phyloP scores from a whole-genome alignment of 2,329 filamentous ascomycete genomes.

The Magnaporthales sp. region DNA sequence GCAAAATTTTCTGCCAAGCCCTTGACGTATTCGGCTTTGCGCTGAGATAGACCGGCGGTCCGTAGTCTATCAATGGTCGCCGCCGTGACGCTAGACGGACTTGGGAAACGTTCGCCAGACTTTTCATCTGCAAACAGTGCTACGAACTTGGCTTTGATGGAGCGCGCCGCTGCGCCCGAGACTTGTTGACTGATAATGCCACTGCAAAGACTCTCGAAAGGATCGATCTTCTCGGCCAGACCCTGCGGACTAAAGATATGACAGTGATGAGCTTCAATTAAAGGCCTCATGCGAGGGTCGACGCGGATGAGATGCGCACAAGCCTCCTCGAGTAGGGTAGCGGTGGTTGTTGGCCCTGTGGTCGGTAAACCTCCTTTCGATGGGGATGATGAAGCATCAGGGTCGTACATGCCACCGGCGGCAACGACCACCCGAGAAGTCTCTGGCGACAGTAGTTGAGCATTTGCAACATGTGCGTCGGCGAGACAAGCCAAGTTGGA shows the following conservation, averaged over 20 bases:
- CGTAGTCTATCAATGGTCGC: constrained; percentile 60
- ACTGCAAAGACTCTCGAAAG: constrained; percentile 73
- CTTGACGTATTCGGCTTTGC: constrained; percentile 91
- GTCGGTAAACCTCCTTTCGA: constrained; percentile 29
- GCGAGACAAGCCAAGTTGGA: constrained; percentile 48
- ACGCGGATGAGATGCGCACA: constrained; percentile 63
- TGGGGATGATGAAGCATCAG: constrained; percentile 20
- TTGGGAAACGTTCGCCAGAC: constrained; percentile 50
- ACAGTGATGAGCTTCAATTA: constrained; percentile 71
- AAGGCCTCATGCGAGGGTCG: constrained; percentile 60
- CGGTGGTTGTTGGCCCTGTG: constrained; percentile 45
- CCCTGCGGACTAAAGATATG: constrained; percentile 72
- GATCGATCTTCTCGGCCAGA: constrained; percentile 77
- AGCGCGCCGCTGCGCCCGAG: constrained; percentile 80
- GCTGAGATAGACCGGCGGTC: constrained; percentile 79
- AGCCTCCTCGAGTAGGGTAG: constrained; percentile 66
- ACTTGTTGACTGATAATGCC: constrained; percentile 97
- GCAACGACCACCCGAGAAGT: constrained; percentile 54
- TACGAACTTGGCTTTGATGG: constrained; percentile 82
- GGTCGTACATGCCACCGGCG: constrained; percentile 38
- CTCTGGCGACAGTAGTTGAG: constrained; percentile 61
- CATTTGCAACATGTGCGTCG: constrained; percentile 58
- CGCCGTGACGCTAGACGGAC: constrained; percentile 61
- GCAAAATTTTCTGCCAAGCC: constrained; percentile 78
- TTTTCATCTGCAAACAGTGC: constrained; percentile 47